Evolutionary conservation across 2,329 filamentous ascomycete genomes (phyloP).

Genomic region (Pseudogymnoascus sp.): DNA sequence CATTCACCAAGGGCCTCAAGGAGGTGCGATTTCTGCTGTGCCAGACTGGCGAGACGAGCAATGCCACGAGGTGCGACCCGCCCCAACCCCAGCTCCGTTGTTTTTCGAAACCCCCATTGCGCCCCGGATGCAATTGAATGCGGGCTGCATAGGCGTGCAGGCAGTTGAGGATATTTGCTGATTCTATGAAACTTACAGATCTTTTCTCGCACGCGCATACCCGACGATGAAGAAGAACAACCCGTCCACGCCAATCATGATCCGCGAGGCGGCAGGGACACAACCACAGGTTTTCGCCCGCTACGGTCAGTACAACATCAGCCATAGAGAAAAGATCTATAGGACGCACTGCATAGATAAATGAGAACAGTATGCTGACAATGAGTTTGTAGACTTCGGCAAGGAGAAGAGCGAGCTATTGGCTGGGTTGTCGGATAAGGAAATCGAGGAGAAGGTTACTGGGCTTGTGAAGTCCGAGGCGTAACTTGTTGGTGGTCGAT

Average conservation of each 20-base stretch:
- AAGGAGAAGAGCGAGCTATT: slow-evolving; percentile 59
- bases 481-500: slow-evolving; percentile 17
- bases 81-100: neutral
- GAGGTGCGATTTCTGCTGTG: slow-evolving; percentile 97
- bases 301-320: slow-evolving; percentile 58
- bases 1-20: slow-evolving; percentile 79
- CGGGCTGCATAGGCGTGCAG: neutral
- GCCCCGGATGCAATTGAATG: neutral
- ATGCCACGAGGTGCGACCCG: slow-evolving; percentile 67
- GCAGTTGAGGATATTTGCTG: neutral
- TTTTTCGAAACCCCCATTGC: neutral
- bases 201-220: slow-evolving; percentile 85
- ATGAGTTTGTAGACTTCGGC: slow-evolving; percentile 49
- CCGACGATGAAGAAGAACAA: slow-evolving; percentile 99
- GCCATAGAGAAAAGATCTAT: neutral
- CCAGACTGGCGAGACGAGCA: slow-evolving; percentile 86
- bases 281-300: slow-evolving; percentile 82
- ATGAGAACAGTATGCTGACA: slow-evolving; percentile 16
- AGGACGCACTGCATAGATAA: neutral
- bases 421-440: slow-evolving; percentile 58
- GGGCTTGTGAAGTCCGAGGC: slow-evolving; percentile 48
- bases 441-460: slow-evolving; percentile 62
- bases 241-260: slow-evolving; percentile 84
- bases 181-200: slow-evolving; percentile 42
- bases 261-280: slow-evolving; percentile 82